These are phyloP conservation scores for Glarea lozoyensis DNA, from an alignment of 495 filamentous ascomycete species.

Conservation along the genomic window DNA sequence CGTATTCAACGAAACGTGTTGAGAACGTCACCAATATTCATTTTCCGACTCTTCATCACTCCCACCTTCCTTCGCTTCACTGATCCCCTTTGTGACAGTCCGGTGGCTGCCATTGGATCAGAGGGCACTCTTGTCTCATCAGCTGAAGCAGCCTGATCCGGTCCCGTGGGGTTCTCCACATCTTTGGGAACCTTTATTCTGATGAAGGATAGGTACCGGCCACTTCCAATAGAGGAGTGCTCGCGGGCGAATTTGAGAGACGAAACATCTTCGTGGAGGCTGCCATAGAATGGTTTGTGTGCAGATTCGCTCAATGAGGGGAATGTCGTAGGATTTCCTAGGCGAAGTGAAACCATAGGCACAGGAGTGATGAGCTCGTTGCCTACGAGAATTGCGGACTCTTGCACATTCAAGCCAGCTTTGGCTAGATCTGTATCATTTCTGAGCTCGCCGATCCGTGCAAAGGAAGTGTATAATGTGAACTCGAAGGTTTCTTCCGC, in stretches of 20 bases:
- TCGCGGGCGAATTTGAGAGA: neutral
- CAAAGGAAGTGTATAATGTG: slow-evolving; percentile 2
- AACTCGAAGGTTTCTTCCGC: slow-evolving; percentile 6
- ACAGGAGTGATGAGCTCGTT: slow-evolving; percentile 12
- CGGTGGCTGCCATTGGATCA: too few species aligned
- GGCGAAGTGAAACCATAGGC: slow-evolving; percentile 14
- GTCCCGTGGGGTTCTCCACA: neutral
- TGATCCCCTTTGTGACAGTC: neutral
- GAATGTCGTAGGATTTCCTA: slow-evolving; percentile 8
- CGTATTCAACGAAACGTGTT: slow-evolving; percentile 3
- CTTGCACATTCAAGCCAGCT: slow-evolving; percentile 5
- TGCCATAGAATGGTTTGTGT: neutral
- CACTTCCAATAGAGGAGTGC: neutral
- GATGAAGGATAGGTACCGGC: slow-evolving; percentile 5
- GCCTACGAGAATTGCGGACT: slow-evolving; percentile 4
- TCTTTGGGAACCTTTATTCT: slow-evolving; percentile 3
- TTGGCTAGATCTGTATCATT: slow-evolving; percentile 15
- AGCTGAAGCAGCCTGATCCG: too few species aligned
- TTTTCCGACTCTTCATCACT: slow-evolving; percentile 6
- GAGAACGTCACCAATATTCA: slow-evolving; percentile 10
- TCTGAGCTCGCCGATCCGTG: slow-evolving; percentile 13
- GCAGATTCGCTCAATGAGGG: neutral
- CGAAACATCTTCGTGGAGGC: neutral
- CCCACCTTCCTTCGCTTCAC: neutral
- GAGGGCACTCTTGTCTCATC: too few species aligned